Base-by-base conservation (phyloP, 352 stramenopile species). In the Phytopythium boreale region DNA sequence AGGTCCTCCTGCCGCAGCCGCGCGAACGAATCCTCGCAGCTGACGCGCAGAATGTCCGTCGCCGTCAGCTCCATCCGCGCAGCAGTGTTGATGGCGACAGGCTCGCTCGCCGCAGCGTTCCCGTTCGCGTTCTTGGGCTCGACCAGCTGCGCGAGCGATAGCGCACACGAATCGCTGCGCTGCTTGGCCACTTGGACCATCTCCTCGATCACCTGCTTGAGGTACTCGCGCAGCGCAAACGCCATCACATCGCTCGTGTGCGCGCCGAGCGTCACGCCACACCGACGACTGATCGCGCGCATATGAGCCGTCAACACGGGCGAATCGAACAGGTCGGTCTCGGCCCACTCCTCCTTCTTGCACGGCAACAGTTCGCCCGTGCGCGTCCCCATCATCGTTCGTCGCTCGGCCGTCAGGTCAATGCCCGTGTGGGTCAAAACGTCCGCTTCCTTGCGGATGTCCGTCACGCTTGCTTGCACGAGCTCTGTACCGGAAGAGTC, bases 141-240 rank as follows among this genome's bases (percentile, higher is more conserved):
- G 46, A 82, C 70, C 34, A 90, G 56, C 26, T 75, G 63, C 11
- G 87, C 80, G 0, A 93, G 63, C 2, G 78, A 62, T 36, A 87
- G 79, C 3, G 73, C 79, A 22, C 73, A 67, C 8, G 62, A 64
- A 61, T 96, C 84, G 11, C 83, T 71, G 14, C 87, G 85, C 49
- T 94, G 84, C 61, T 92, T 92, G 1, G 87, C 76, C 22, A 89
- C 69, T 36, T 92, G 78, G 15, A 93, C 87, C 84, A 96, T 92
- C 62, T 96, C 87, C 61, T 96, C 87, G 1, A 94, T 79, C 8
- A 88, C 77, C 71, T 96, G 87, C 67, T 93, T 94, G 27, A 96
- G 63, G 50, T 96, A 94, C 56, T 93, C 85, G 46, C 92, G 84
- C 34, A 96, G 72, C 20, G 87, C 87, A 36, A 89, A 90, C 12